phyloP scores from a whole-genome alignment of 352 stramenopile species.

The Globisporangium carolinianum region DNA sequence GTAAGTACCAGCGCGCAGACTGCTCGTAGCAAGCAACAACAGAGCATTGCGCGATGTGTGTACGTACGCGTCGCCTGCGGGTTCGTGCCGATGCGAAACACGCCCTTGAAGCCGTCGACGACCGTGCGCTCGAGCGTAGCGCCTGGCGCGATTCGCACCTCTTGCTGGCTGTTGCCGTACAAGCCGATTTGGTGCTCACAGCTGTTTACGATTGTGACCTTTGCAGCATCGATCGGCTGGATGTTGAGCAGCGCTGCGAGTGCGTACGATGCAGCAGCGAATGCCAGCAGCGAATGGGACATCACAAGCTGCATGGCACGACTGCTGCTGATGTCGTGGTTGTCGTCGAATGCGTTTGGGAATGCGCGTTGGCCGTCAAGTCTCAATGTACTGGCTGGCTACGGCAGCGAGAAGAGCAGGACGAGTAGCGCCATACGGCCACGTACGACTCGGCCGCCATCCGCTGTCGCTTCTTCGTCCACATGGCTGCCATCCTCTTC shows the following conservation, averaged over 20 bases:
- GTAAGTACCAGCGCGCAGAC: neutral
- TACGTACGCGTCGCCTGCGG: constrained; percentile 17
- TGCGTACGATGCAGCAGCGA: neutral
- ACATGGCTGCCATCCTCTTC: too few species aligned
- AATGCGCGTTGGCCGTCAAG: too few species aligned
- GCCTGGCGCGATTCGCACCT: constrained; percentile 3
- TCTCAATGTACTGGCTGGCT: too few species aligned
- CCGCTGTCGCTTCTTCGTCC: too few species aligned
- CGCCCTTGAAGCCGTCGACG: constrained; percentile 8
- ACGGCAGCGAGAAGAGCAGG: too few species aligned
- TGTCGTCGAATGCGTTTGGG: too few species aligned
- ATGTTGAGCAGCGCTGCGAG: neutral
- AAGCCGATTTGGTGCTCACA: constrained; percentile 14
- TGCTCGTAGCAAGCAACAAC: neutral
- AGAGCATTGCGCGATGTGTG: neutral
- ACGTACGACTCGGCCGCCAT: too few species aligned
- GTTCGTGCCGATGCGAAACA: constrained; percentile 16
- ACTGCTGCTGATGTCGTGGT: neutral
- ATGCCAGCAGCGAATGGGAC: neutral
- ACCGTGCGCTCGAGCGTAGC: constrained; percentile 1
- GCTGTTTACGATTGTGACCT: constrained; percentile 15
- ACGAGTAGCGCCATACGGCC: too few species aligned
- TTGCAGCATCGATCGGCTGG: neutral
- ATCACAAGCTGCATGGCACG: constrained; percentile 3
- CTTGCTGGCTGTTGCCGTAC: constrained; percentile 12